These are phyloP conservation scores for Sphaerulina populicola DNA, from an alignment of 2,329 filamentous ascomycete genomes.

Conservation along the genomic window DNA sequence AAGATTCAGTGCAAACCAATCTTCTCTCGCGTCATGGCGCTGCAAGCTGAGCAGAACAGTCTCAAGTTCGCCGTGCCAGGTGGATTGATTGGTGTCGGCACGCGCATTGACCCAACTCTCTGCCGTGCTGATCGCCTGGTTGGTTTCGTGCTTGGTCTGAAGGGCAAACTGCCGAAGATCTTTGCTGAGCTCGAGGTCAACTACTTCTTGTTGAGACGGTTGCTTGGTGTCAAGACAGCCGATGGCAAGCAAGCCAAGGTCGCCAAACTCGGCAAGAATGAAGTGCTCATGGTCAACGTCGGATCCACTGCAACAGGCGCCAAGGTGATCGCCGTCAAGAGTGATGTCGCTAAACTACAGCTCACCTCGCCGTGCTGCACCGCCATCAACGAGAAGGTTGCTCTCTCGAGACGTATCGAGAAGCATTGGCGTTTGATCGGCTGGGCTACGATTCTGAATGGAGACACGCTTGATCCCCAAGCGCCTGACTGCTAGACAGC, in stretches of 20 bases:
- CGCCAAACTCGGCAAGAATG: slow-evolving; percentile 94
- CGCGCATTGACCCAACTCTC: slow-evolving; percentile 90
- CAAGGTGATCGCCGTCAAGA: slow-evolving; percentile 94
- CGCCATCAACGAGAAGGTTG: slow-evolving; percentile 96
- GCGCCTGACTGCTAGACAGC: background rate
- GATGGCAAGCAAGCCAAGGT: slow-evolving; percentile 99
- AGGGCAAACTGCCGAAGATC: slow-evolving; percentile 87
- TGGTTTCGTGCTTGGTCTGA: slow-evolving; percentile 92
- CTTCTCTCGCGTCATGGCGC: slow-evolving; percentile 85
- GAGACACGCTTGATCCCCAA: slow-evolving; percentile 22
- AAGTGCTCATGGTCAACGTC: slow-evolving; percentile 99
- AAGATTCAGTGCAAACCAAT: slow-evolving; percentile 95
- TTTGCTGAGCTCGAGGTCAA: slow-evolving; percentile 99
- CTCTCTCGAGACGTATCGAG: slow-evolving; percentile 89
- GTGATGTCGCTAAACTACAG: slow-evolving; percentile 90
- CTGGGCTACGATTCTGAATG: slow-evolving; percentile 45
- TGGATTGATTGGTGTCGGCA: slow-evolving; percentile 96
- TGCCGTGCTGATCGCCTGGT: slow-evolving; percentile 98
- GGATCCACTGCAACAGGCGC: slow-evolving; percentile 94
- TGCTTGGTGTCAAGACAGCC: slow-evolving; percentile 93
- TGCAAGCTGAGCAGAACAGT: slow-evolving; percentile 97
- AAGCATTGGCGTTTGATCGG: slow-evolving; percentile 97
- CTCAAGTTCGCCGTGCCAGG: slow-evolving; percentile 97
- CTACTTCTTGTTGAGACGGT: slow-evolving; percentile 91
- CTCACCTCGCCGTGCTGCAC: slow-evolving; percentile 82